Base-by-base conservation (phyloP, 139 green algal genomes). In the Gonium pectorale region DNA sequence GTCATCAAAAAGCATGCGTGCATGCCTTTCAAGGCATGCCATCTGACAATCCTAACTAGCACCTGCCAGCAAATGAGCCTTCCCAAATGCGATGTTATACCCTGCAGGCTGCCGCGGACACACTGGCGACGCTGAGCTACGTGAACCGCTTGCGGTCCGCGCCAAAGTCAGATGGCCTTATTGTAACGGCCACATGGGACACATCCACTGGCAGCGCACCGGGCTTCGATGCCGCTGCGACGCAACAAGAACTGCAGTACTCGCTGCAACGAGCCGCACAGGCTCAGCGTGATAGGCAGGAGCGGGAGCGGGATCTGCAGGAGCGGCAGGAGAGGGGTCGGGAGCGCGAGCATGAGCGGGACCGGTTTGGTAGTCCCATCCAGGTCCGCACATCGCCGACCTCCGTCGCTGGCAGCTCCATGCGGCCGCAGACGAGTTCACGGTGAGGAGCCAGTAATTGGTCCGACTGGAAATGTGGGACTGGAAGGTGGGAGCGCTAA, bases 131-230 rank as follows among this genome's bases (percentile, higher is more conserved):
- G 27, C 80, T 91, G 63, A 85, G 67, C 60, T 91, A 82, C 74
- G 80, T 90, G 31, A 86, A 80, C 63, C 73, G 80, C 31, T 71
- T 89, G 56, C 79, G 85, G 31, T 70, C 88, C 27, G 85, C 74
- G 9, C 73, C 69, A 75, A 75, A 73, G 19, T 69, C 67, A 7
- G 71, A 68, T 1, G 88, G 85, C 27, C 63, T 90, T 5, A 29
- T 89, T 29, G 80, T 91, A 31, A 88, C 67, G n/a, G 86, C 83
- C 22, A 86, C 83, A 0, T 91, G 88, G 88, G 88, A 91, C 37
- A 44, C 60, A 2, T 29, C 22, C 0, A 33, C 19, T 43, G 43
- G 22, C 59, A 5, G 5, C 40, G 59, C 60, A 8, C 31, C 77
- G 9, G 77, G 41, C 43, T 72, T 83, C 13, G 62, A 51, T 2